These are phyloP conservation scores for Trichophyton mentagrophytes DNA, from an alignment of 2,329 filamentous ascomycete species.

Conservation along the genomic window DNA sequence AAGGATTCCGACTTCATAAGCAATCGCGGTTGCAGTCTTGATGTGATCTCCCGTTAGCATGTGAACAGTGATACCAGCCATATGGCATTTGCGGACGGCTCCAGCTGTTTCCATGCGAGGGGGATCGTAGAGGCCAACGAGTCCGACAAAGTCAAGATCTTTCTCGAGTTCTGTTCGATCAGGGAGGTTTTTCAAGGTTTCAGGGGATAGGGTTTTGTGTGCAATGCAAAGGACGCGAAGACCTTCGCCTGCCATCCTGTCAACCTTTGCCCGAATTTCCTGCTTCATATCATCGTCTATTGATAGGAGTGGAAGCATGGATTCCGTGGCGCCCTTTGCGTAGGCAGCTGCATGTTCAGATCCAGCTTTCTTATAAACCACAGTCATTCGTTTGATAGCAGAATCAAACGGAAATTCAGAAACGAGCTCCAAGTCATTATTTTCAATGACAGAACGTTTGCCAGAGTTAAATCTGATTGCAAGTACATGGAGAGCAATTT, in stretches of 20 bases:
- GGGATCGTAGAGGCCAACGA: conserved; percentile 70
- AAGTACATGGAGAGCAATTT: conserved; percentile 58
- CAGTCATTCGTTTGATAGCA: conserved; percentile 56
- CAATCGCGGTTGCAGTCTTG: conserved; percentile 62
- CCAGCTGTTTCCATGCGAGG: conserved; percentile 61
- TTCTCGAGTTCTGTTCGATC: conserved; percentile 49
- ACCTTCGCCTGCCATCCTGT: conserved; percentile 47
- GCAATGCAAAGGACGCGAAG: conserved; percentile 44
- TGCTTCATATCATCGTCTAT: conserved; percentile 41
- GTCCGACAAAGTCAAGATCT: conserved; percentile 55
- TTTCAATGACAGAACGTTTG: conserved; percentile 38
- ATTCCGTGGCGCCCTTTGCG: conserved; percentile 48
- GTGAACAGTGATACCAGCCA: conserved; percentile 59
- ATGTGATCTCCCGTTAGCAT: conserved; percentile 70
- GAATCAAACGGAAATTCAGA: conserved; percentile 58
- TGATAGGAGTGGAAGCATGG: conserved; percentile 47
- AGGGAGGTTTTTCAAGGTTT: conserved; percentile 34
- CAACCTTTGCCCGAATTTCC: conserved; percentile 49
- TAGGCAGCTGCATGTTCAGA: conserved; percentile 11
- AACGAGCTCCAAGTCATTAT: conserved; percentile 37
- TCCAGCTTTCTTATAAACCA: conserved; percentile 38
- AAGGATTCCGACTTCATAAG: conserved; percentile 62
- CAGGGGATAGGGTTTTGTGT: conserved; percentile 21
- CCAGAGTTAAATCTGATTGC: conserved; percentile 46
- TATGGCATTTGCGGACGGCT: conserved; percentile 53